Percentiles rank a stretch among this genome's conserved stretches.
Conservation (phyloP, 352 stramenopile genomes). For the Thraustochytrium sp. region DNA sequence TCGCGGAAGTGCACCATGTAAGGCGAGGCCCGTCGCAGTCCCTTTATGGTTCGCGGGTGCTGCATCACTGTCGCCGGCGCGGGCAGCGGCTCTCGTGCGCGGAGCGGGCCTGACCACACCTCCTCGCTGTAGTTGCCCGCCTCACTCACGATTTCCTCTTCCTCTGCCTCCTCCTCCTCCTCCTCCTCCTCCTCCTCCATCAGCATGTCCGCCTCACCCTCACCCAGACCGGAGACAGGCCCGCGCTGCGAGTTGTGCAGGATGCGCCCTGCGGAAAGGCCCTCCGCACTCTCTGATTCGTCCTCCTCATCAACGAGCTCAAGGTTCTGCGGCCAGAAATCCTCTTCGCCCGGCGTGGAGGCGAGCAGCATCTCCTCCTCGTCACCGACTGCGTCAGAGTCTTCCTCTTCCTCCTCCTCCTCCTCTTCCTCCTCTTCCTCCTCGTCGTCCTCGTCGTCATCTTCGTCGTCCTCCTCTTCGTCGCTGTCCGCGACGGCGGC, state of each 20-base stretch:
- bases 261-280: too few species aligned
- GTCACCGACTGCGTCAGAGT: neutral
- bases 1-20: conserved; percentile 21
- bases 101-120: neutral
- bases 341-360: too few species aligned
- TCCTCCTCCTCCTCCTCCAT: neutral
- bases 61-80: neutral
- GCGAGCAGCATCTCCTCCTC: neutral
- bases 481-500: neutral
- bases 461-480: neutral
- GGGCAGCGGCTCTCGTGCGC: neutral
- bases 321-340: too few species aligned
- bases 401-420: neutral
- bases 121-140: neutral
- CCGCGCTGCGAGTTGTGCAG: too few species aligned
- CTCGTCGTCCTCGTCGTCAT: neutral
- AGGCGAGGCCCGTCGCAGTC: neutral
- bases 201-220: too few species aligned
- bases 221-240: too few species aligned
- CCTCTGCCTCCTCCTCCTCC: neutral
- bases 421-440: neutral
- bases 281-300: too few species aligned
- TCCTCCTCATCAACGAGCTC: too few species aligned
- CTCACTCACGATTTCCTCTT: neutral
- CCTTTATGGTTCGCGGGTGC: neutral